Evolutionary conservation across 768 basidiomycete genomes (phyloP), one percentile per base, ranked within the genome.

Genomic region (Russula brevipes): DNA sequence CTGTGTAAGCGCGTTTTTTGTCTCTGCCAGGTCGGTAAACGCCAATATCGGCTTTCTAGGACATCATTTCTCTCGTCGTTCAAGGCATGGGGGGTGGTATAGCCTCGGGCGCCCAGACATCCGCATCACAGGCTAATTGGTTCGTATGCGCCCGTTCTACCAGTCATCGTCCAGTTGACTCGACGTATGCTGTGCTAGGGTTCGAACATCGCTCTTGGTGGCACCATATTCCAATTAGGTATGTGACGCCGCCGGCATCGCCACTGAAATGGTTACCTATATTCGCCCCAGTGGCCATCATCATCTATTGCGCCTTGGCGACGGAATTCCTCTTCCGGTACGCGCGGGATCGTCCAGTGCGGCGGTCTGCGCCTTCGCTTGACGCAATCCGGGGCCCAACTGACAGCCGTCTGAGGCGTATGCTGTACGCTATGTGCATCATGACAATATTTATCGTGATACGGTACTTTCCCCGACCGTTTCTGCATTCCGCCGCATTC

Each of bases 211-310:
- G 58, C 58, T 54, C 60, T 68, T 5, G 60, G 60, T 2, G 66
- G 66, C 7, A 66, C 58, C 11, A 16, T 66, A 14, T 66, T 68
- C 60, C 66, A 66, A 31, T 54, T 68, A 33, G 17, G 66, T 62
- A 38, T 30, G 64, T 38, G 17, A 2, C 2, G 19, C 59, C 14
- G 10, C 39, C 17, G 6, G 33, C 35, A 4, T 41, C 14, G 14
- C 41, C 5, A 16, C 33, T 8, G 9, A 44, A n/a, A 10, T 53
- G 44, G 8, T 31, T 35, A 10, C 51, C 50, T 38, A 65, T 42
- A 1, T 42, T 7, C 10, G 2, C 12, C 24, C 30, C 11, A 68
- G 66, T 66, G 36, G 46, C 66, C 35, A 66, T 66, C 54, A 4
- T 33, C 30, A 39, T 17, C 38, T 68, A 68, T 39, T 51, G 53